Conservation (phyloP, 345 rosid species). For the Dipteronia dyeriana region DNA sequence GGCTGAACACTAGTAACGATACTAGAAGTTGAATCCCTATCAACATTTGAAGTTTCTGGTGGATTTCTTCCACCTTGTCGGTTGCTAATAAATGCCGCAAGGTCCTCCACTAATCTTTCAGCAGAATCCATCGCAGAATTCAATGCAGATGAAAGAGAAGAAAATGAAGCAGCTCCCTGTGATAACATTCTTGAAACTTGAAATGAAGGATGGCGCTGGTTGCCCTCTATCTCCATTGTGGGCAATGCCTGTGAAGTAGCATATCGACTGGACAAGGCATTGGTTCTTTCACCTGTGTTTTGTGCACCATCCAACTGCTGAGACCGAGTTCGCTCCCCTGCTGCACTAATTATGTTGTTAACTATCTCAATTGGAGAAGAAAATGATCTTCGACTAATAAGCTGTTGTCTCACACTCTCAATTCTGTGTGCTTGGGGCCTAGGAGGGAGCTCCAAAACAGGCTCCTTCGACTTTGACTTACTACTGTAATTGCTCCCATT, state of each 20-base stretch:
- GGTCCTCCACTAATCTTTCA: slow-evolving; percentile 35
- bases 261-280: neutral
- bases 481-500: slow-evolving; percentile 28
- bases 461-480: slow-evolving; percentile 35
- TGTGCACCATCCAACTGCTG: slow-evolving; percentile 28
- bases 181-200: slow-evolving; percentile 31
- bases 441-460: slow-evolving; percentile 45
- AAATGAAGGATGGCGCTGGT: slow-evolving; percentile 22
- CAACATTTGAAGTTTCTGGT: slow-evolving; percentile 25
- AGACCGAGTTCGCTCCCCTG: slow-evolving; percentile 28
- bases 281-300: slow-evolving; percentile 21
- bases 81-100: slow-evolving; percentile 37
- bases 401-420: slow-evolving; percentile 52
- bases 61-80: slow-evolving; percentile 31
- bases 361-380: slow-evolving; percentile 37
- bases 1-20: slow-evolving; percentile 15
- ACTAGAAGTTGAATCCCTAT: slow-evolving; percentile 29
- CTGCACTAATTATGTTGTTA: slow-evolving; percentile 37
- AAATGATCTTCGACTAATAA: slow-evolving; percentile 30
- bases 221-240: slow-evolving; percentile 7
- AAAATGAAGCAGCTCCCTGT: slow-evolving; percentile 38
- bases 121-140: slow-evolving; percentile 46
- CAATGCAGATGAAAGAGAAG: slow-evolving; percentile 38
- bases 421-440: slow-evolving; percentile 59
- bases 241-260: slow-evolving; percentile 12